Base-by-base conservation (phyloP, 2,329 filamentous ascomycete species). In the Lecanicillium sp. region DNA sequence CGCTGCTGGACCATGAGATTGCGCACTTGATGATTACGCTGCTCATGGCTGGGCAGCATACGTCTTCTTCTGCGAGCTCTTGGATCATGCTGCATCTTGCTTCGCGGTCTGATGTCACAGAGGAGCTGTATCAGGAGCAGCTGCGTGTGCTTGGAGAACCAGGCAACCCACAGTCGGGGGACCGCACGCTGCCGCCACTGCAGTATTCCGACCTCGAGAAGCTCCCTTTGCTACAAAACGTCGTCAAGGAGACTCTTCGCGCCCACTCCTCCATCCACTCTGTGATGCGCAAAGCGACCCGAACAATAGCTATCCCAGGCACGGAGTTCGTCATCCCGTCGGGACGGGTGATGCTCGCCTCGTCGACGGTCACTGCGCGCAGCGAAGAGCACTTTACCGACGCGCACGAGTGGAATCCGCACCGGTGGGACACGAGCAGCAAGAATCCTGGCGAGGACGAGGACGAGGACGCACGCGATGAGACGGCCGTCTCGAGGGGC, bases 1-100 rank as follows among this genome's bases (percentile, higher is more conserved):
- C 69, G 0, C 62, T 89, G 1, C 79, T 84, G 0, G 84, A 90
- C 56, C 72, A 79, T 48, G 84, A 90, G 55, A 77, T 90, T 37
- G 84, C 84, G 0, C 80, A 87, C 60, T 85, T 90, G 71, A 88
- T 90, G 85, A 90, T 90, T 53, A 84, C 84, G 0, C 71, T 90
- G 13, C 72, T 90, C 37, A 89, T 92, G 84, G 85, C 81, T 10
- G 85, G 85, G 36, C 85, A 92, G 55, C 85, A 90, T 64, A 84
- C 82, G 2, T 88, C 84, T 0, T 82, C 84, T 5, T 81, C 84
- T 1, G 83, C 82, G n/a, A 79, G 79, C 49, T 72, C 81, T 8
- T 90, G 84, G 84, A 85, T 87, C 47, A 64, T 89, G 49, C 70
- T 89, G 11, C 81, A 79, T 35, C 71, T 90, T 3, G 84, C 85